phyloP scores from a whole-genome alignment of 2,329 filamentous ascomycete species.

The Monilinia fructicola region DNA sequence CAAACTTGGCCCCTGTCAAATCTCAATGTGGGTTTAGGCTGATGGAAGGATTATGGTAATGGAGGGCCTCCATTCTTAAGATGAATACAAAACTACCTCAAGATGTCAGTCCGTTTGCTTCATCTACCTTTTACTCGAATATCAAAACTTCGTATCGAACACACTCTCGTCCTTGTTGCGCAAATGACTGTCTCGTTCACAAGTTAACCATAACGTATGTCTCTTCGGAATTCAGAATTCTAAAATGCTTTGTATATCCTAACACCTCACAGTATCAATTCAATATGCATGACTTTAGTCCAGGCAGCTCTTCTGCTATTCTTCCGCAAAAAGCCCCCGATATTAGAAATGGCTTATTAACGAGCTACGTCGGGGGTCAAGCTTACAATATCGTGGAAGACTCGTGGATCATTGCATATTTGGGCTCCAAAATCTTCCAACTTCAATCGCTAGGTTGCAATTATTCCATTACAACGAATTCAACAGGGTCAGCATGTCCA shows the following conservation, averaged over 20 bases:
- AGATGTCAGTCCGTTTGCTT: neutral
- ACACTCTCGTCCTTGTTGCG: neutral
- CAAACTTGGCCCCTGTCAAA: neutral
- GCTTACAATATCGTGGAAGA: neutral
- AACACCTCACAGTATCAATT: neutral
- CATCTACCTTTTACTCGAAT: neutral
- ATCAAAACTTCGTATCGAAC: neutral
- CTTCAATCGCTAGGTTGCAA: neutral
- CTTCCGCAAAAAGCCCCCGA: neutral
- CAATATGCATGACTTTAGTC: neutral
- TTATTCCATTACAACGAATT: neutral
- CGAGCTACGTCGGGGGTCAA: neutral
- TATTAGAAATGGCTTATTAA: neutral
- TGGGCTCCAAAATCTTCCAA: too few species aligned
- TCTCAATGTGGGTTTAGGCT: neutral
- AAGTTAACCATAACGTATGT: slow-evolving; percentile 6
- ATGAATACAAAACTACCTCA: slow-evolving; percentile 13
- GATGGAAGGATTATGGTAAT: slow-evolving; percentile 5
- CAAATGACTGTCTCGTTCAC: neutral
- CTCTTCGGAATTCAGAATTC: neutral
- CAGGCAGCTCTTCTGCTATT: neutral
- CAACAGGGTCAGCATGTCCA: neutral
- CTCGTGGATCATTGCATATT: too few species aligned
- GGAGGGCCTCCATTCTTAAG: slow-evolving; percentile 9
- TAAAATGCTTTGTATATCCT: neutral